phyloP scores from a whole-genome alignment of 306 rosid genomes.

The Gleditsia sinensis region DNA sequence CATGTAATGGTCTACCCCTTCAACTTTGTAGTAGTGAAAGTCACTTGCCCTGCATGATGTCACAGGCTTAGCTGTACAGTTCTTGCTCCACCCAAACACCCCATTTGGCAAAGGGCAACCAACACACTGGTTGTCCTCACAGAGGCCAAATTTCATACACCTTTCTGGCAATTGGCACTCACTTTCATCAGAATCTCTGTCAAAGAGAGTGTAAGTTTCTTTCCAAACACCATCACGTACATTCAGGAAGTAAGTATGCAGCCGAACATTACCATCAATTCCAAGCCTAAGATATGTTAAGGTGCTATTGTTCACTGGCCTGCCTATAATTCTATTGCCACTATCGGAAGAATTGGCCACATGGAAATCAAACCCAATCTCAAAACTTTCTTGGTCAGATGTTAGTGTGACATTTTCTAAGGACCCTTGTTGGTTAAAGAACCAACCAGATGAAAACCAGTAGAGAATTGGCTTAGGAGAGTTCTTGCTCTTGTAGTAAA shows the following conservation, averaged over 20 bases:
- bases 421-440: conserved; percentile 26
- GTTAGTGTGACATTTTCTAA: conserved; percentile 39
- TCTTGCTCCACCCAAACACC: conserved; percentile 60
- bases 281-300: conserved; percentile 66
- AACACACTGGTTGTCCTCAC: conserved; percentile 65
- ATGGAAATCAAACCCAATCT: conserved; percentile 34
- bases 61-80: conserved; percentile 44
- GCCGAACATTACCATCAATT: conserved; percentile 66
- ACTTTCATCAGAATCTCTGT: conserved; percentile 46
- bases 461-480: conserved; percentile 55
- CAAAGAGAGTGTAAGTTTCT: conserved; percentile 55
- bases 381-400: conserved; percentile 39
- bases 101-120: conserved; percentile 64
- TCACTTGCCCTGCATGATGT: conserved; percentile 44
- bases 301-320: conserved; percentile 70
- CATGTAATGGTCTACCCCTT: conserved; percentile 69
- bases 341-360: conserved; percentile 22
- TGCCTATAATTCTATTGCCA: conserved; percentile 29
- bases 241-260: conserved; percentile 55
- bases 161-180: conserved; percentile 64
- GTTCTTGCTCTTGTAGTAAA: conserved; percentile 64
- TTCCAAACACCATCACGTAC: conserved; percentile 59
- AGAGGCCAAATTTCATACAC: conserved; percentile 62
- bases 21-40: conserved; percentile 57
- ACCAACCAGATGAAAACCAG: conserved; percentile 39